Base-by-base conservation (phyloP, 768 basidiomycete genomes). In the Boletus barrowsii region DNA sequence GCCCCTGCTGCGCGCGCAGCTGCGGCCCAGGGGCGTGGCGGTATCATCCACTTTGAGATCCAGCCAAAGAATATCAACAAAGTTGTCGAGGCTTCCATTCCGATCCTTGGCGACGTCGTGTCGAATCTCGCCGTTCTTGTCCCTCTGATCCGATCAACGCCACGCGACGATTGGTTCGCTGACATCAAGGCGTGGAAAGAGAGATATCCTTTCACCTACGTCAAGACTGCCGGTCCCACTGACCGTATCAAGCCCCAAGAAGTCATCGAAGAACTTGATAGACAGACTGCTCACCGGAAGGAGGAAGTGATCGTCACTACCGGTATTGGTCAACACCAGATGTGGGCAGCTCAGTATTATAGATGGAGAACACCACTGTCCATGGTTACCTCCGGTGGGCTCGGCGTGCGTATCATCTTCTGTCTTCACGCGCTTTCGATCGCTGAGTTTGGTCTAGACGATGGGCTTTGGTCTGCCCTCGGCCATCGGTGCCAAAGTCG, bases 61-160 rank as follows among this genome's bases (percentile, higher is more conserved):
- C 84, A 86, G 76, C 93, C 97, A 43, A 98, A 99, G 81, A 99
- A 99, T 73, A 81, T 99, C 73, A 99, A 99, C 83, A 99, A 99
- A 74, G 94, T 99, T 56, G 84, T 98, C 49, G 86, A 99, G 49
- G 96, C 97, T 20, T 86, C 89, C 44, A 90, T 98, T 54, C 93
- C 97, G 46, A 80, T 99, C 66, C 80, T 97, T 30, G 97, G 97
- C 35, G 97, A 99, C 68, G 96, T 98, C 53, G 81, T 89, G 29
- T 76, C 86, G 49, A 94, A 90, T 68, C 72, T 99, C 62, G 83
- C 81, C 9, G 76, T 84, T 14, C 82, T 99, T 63, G 87, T 97
- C 10, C 94, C 93, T 7, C 64, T 87, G 71, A 86, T 97, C 65
- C 72, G 83, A 51, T 68, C 72, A 39, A 72, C 80, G 10, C 80